Base-by-base conservation (phyloP, 1,284 basidiomycete genomes). In the Dichomitus squalens region DNA sequence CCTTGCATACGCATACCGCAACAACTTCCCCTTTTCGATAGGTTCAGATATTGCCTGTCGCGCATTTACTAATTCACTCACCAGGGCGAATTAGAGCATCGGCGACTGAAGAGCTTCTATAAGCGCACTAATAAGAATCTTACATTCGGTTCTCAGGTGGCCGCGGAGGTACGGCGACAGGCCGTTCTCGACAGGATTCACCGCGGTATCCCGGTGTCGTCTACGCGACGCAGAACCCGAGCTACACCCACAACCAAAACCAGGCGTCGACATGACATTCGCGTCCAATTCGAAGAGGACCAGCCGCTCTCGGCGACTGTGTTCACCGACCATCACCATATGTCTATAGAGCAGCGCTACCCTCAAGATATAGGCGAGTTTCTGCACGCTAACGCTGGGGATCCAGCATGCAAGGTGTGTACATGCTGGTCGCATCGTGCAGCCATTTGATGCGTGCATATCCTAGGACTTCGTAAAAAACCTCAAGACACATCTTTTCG, bases 31-130 rank as follows among this genome's bases (percentile, higher is more conserved):
- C n/a, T n/a, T n/a, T n/a, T n/a, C n/a, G n/a, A n/a, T n/a, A n/a
- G n/a, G n/a, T n/a, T n/a, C n/a, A n/a, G n/a, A n/a, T n/a, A n/a
- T n/a, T 20, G 6, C 11, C 12, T 41, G 18, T 12, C 2, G 11
- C 8, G 7, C 5, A 29, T 33, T 20, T 8, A 16, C 18, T 25
- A 20, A 25, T 39, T 39, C n/a, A 16, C 18, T n/a, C 7, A 27
- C 9, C 21, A 56, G 72, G 66, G 69, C 0, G 72, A 76, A 55
- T 59, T 67, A 0, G 69, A 72, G 39, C 74, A 76, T 49, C 52
- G 66, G 2, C 43, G 49, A 2, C 60, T 71, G 1, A 78, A 79
- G 47, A 27, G 40, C 0, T 67, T 72, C 11, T 76, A 73, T 55
- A 36, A 52, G 2, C 59, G 55, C 7, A 72, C 67, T 5, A 72